Conservation (phyloP, 345 rosid genomes). For the Cochlearia excelsa region DNA sequence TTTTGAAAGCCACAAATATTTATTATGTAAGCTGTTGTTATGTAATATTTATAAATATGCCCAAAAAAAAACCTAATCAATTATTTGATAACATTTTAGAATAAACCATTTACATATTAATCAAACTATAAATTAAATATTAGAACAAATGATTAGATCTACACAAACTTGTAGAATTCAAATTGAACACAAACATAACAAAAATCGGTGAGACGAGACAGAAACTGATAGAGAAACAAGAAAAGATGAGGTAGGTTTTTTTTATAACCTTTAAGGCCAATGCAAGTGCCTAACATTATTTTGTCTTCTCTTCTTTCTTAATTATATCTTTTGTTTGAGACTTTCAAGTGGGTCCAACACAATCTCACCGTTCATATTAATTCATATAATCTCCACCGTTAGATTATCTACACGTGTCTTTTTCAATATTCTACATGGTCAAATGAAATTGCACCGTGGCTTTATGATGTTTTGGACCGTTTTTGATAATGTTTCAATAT, state of each 20-base stretch:
- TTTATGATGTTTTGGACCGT: constrained; percentile 22
- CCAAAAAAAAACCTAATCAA: too few relatives aligned
- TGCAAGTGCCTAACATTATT: constrained; percentile 28
- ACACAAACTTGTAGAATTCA: constrained; percentile 33
- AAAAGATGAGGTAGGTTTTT: constrained; percentile 28
- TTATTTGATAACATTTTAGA: too few relatives aligned
- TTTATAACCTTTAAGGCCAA: constrained; percentile 24
- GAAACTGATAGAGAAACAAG: constrained; percentile 21
- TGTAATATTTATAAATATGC: too few relatives aligned
- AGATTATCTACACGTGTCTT: constrained; percentile 18
- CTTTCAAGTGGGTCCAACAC: constrained; percentile 6
- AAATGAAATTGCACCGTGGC: constrained; percentile 24
- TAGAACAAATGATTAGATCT: neutral
- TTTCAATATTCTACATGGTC: constrained; percentile 18
- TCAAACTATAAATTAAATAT: too few relatives aligned
- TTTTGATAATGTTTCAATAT: constrained; percentile 3
- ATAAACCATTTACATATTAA: too few relatives aligned
- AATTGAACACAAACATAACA: constrained; percentile 28
- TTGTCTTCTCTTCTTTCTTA: constrained; percentile 29
- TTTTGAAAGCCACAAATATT: too few relatives aligned
- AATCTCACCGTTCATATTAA: constrained; percentile 7
- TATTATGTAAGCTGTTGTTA: too few relatives aligned
- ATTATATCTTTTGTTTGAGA: constrained; percentile 10
- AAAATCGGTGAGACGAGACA: constrained; percentile 24
- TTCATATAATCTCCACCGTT: constrained; percentile 7